phyloP scores from a whole-genome alignment of 2,329 filamentous ascomycete genomes.

The Venturia nashicola region DNA sequence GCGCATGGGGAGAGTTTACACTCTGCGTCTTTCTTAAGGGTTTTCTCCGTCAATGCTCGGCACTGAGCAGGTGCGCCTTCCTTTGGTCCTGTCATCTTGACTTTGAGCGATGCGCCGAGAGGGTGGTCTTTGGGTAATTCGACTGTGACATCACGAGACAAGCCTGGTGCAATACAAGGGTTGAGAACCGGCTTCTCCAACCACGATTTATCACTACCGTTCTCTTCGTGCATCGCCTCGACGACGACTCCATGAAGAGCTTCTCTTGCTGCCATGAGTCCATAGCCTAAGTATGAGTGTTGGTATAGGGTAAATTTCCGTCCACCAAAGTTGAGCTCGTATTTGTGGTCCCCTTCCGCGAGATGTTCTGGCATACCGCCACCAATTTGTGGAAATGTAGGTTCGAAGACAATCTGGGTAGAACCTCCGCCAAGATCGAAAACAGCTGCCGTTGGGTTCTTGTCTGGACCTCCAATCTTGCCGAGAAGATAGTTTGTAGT shows the following conservation, averaged over 20 bases:
- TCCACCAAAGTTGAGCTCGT: conserved; percentile 79
- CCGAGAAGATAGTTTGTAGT: conserved; percentile 97
- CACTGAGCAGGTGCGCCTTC: conserved; percentile 72
- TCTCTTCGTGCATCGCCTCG: conserved; percentile 54
- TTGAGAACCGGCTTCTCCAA: conserved; percentile 60
- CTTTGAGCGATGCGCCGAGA: conserved; percentile 50
- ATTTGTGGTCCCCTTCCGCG: conserved; percentile 88
- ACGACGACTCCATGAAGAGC: conserved; percentile 69
- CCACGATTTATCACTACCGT: conserved; percentile 46
- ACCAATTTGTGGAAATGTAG: conserved; percentile 66
- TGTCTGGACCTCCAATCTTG: conserved; percentile 88
- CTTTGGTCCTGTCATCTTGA: conserved; percentile 81
- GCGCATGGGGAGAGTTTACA: conserved; percentile 87
- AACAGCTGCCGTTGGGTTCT: conserved; percentile 80
- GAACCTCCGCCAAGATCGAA: conserved; percentile 95
- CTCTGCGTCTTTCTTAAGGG: conserved; percentile 71
- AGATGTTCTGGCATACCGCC: conserved; percentile 69
- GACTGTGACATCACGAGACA: conserved; percentile 61
- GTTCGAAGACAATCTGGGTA: conserved; percentile 97
- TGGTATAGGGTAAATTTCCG: conserved; percentile 90
- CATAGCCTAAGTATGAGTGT: conserved; percentile 94
- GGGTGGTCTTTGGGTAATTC: conserved; percentile 53
- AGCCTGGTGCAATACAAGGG: conserved; percentile 76
- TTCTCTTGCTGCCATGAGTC: conserved; percentile 87
- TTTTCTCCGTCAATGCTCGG: conserved; percentile 79